Evolutionary conservation across 495 filamentous ascomycete species (phyloP).

Genomic region (Penicillium malachiteum): DNA sequence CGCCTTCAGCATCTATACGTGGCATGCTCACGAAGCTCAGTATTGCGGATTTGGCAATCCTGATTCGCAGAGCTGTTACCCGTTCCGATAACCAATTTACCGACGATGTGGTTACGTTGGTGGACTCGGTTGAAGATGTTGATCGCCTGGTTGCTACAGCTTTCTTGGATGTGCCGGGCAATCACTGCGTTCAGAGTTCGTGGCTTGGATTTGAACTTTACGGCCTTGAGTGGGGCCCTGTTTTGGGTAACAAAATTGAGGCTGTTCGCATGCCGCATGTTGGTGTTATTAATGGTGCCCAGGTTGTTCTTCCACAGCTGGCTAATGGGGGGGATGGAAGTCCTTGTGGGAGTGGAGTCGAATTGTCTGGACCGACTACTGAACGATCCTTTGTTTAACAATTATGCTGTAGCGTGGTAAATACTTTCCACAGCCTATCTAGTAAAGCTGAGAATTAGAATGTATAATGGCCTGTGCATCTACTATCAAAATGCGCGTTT

Average conservation of each 20-base stretch:
- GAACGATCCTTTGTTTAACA: conserved; percentile 27
- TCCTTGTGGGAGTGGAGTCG: conserved; percentile 34
- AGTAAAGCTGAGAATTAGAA: not conserved
- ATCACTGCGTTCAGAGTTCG: conserved; percentile 31
- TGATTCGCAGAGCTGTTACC: conserved; percentile 28
- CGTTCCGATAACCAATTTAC: conserved; percentile 25
- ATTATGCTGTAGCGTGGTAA: conserved; percentile 23
- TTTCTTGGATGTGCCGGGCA: conserved; percentile 35
- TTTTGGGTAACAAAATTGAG: conserved; percentile 31
- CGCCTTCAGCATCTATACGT: conserved; percentile 14
- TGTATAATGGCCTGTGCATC: no score
- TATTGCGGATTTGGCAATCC: conserved; percentile 31
- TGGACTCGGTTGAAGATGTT: conserved; percentile 24
- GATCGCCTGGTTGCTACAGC: conserved; percentile 29
- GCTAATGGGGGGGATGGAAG: conserved; percentile 36
- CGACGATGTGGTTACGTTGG: conserved; percentile 25
- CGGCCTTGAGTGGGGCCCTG: conserved; percentile 31
- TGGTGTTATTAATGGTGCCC: conserved; percentile 34
- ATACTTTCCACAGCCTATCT: not conserved
- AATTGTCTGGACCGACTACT: conserved; percentile 23
- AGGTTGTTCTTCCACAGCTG: conserved; percentile 34
- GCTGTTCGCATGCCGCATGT: conserved; percentile 31
- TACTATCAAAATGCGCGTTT: no score
- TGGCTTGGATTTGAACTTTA: conserved; percentile 34
- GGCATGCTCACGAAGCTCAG: conserved; percentile 13